Evolutionary conservation across 129 eudicot genomes (phyloP).

Genomic region (Tagetes erecta): DNA sequence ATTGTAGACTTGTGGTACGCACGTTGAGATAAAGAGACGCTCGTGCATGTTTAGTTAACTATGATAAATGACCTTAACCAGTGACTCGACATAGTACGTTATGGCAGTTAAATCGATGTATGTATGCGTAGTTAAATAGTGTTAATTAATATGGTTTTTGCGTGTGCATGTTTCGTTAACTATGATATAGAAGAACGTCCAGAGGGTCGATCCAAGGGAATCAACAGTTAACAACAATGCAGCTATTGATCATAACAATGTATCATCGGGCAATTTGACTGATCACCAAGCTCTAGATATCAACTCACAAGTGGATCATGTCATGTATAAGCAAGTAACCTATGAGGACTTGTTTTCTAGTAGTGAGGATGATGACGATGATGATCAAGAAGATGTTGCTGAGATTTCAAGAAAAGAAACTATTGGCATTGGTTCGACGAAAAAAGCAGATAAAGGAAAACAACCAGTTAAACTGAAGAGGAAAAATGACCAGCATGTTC

Average conservation of each 20-base stretch:
- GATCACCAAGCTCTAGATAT: not conserved
- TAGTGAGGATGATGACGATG: not conserved
- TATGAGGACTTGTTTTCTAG: not conserved
- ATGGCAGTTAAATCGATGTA: not conserved
- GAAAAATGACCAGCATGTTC: not conserved
- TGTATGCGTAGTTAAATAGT: not conserved
- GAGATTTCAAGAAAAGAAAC: not conserved
- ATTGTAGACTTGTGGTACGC: not conserved
- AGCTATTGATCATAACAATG: not conserved
- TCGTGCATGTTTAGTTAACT: not conserved
- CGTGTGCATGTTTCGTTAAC: no score
- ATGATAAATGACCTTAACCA: not conserved
- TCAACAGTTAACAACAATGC: no score
- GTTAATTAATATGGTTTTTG: not conserved
- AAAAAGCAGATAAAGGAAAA: slow-evolving; percentile 23
- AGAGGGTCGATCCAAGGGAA: not conserved
- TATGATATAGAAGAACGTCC: not conserved
- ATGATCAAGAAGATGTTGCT: slow-evolving; percentile 5
- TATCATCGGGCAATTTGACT: not conserved
- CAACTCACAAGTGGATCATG: slow-evolving; percentile 6
- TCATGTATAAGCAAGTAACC: slow-evolving; percentile 6
- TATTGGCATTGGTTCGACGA: not conserved
- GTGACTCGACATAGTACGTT: not conserved
- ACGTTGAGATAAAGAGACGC: no score
- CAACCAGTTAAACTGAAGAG: not conserved